phyloP scores from a whole-genome alignment of 176 grass and related monocot species.

The Carex kokanica region DNA sequence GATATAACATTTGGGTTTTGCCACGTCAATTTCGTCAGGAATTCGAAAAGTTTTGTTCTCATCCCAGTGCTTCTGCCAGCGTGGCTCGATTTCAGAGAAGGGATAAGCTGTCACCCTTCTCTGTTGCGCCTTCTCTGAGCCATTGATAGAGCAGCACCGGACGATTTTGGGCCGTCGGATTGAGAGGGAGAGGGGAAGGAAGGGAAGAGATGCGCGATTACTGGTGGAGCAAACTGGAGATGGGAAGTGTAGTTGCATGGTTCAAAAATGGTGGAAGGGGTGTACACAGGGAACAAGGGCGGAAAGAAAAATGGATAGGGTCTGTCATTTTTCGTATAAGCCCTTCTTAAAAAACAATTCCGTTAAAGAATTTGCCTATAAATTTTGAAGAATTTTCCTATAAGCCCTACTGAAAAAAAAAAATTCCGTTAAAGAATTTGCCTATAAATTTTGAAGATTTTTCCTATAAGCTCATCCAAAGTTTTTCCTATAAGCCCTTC shows the following conservation, averaged over 20 bases:
- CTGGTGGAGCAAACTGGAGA: not conserved
- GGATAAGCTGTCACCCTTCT: slow-evolving; percentile 51
- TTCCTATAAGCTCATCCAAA: no score
- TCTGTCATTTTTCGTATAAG: not conserved
- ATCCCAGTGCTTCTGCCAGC: slow-evolving; percentile 93
- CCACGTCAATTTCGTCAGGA: slow-evolving; percentile 61
- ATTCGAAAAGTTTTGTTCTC: slow-evolving; percentile 75
- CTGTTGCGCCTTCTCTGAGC: slow-evolving; percentile 32
- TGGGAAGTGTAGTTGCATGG: slow-evolving; percentile 6
- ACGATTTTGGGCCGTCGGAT: slow-evolving; percentile 21
- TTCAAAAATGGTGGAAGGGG: not conserved
- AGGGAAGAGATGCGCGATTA: not conserved
- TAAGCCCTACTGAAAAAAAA: not conserved
- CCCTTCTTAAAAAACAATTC: not conserved
- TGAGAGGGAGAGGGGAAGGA: not conserved
- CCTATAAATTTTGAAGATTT: no score
- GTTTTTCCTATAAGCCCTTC: no score
- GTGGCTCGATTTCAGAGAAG: slow-evolving; percentile 71
- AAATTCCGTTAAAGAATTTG: no score
- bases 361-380: no score
- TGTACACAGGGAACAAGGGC: not conserved
- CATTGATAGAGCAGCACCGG: slow-evolving; percentile 26
- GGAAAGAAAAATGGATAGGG: not conserved
- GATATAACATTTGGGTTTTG: slow-evolving; percentile 90
- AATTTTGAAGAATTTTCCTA: no score